These are phyloP conservation scores for Ulota crispa DNA, from an alignment of 225 moss, liverwort and hornwort genomes.

Conservation along the genomic window DNA sequence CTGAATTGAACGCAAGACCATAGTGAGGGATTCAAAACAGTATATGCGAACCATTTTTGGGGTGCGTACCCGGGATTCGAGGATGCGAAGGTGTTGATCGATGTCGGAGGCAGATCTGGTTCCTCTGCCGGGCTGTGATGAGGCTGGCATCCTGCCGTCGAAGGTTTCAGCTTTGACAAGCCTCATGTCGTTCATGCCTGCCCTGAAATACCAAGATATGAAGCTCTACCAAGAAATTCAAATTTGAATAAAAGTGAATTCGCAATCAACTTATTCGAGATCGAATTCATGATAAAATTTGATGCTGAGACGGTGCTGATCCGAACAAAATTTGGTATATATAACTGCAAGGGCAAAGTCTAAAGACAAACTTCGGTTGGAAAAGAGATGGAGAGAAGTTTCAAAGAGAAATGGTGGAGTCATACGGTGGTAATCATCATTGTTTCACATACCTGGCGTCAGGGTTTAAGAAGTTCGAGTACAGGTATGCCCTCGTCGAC, in stretches of 20 bases:
- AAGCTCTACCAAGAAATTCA: background rate
- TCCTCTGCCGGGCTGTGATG: background rate
- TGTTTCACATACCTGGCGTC: background rate
- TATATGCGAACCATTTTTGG: background rate
- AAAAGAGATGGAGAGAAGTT: background rate
- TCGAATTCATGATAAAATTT: background rate
- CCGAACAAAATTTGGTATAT: background rate
- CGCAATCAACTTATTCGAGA: background rate
- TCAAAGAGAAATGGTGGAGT: background rate
- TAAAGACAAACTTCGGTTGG: background rate
- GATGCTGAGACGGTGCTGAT: background rate
- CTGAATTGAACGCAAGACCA: background rate
- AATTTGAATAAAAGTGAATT: background rate
- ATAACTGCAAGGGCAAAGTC: background rate
- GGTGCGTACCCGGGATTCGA: background rate
- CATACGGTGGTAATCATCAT: background rate
- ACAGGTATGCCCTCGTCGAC: constrained; percentile 19
- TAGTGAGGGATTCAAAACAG: background rate
- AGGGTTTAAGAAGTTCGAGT: constrained; percentile 6
- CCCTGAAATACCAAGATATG: background rate
- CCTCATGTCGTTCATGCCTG: background rate
- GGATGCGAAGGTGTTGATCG: background rate
- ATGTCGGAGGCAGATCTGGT: background rate
- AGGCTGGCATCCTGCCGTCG: background rate
- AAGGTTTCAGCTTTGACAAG: background rate